Percentiles rank a stretch among this genome's conserved stretches.
phyloP scores from a whole-genome alignment of 306 rosid species.

The Casuarina glauca region DNA sequence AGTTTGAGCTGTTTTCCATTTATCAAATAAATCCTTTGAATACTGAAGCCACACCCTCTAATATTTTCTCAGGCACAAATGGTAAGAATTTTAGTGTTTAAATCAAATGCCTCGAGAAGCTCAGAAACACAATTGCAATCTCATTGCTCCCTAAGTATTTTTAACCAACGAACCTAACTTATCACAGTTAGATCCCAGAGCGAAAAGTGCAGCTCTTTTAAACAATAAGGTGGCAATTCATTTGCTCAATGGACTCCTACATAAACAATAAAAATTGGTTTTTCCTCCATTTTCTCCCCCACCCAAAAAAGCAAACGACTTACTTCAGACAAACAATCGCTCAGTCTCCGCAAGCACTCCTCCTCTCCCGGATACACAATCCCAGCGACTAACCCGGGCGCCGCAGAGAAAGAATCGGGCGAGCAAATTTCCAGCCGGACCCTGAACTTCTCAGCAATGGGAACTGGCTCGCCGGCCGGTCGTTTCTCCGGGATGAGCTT shows the following conservation, averaged over 20 bases:
- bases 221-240: no score
- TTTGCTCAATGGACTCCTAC: no score
- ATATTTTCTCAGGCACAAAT: no score
- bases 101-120: neutral
- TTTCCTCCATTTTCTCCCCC: neutral
- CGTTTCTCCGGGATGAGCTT: conserved; percentile 44
- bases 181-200: neutral
- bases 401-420: conserved; percentile 63
- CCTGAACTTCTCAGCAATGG: conserved; percentile 37
- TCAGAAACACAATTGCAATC: conserved; percentile 9
- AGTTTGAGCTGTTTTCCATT: neutral
- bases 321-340: conserved; percentile 46
- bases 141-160: neutral
- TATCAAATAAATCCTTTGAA: no score
- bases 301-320: conserved; percentile 10
- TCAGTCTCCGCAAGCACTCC: conserved; percentile 42
- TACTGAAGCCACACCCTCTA: no score
- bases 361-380: conserved; percentile 49
- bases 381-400: conserved; percentile 43
- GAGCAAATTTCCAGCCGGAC: conserved; percentile 76
- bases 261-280: no score
- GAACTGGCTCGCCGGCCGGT: neutral
- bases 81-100: neutral
- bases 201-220: neutral
- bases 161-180: neutral